Evolutionary conservation across 2,329 filamentous ascomycete species (phyloP), one percentile per base, ranked within the genome.

Genomic region (Pseudonectria buxi): DNA sequence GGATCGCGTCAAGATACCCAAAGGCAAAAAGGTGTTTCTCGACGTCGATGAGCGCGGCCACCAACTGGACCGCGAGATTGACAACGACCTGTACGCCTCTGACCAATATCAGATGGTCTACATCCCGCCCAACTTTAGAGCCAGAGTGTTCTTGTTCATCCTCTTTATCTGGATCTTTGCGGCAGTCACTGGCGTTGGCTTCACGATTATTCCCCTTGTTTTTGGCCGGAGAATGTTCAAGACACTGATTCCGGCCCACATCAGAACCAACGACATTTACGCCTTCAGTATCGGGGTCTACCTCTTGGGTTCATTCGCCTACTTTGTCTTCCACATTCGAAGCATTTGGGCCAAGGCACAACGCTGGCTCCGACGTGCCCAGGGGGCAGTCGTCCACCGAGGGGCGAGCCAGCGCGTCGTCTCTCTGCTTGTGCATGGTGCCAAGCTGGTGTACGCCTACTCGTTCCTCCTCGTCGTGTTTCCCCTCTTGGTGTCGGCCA

Each of bases 281-380:
- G 90, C 92, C 10, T 95, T 95, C 58, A 94, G 87, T 34, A 79
- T 92, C 22, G 92, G 92, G 11, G 74, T 94, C 27, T 95, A 94
- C 56, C 68, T 87, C 16, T 69, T 95, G 4, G 86, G 85, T 10
- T 78, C 76, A 4, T 53, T 76, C 2, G 65, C 75, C 3, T 94
- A 89, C 56, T 61, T 74, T 28, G 47, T 72, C 18, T 64, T 78
- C 45, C 75, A 81, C 54, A 47, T 69, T 13, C 63, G 59, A 10
- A 50, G 56, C 47, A 59, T 72, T 13, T 53, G 55, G 27, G 29
- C 36, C 10, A 61, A 56, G 27, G 41, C 59, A 26, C 56, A 43
- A 40, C 49, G 44, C 4, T 68, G 58, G 56, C 16, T 46, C 12
- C 37, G 28, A 6, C 46, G 35, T 22, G 47, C 47, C 10, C 44